A percentile compares a stretch with the other conserved stretches of the same genome.
phyloP scores from a whole-genome alignment of 768 basidiomycete species.

The Mycena haematopus region DNA sequence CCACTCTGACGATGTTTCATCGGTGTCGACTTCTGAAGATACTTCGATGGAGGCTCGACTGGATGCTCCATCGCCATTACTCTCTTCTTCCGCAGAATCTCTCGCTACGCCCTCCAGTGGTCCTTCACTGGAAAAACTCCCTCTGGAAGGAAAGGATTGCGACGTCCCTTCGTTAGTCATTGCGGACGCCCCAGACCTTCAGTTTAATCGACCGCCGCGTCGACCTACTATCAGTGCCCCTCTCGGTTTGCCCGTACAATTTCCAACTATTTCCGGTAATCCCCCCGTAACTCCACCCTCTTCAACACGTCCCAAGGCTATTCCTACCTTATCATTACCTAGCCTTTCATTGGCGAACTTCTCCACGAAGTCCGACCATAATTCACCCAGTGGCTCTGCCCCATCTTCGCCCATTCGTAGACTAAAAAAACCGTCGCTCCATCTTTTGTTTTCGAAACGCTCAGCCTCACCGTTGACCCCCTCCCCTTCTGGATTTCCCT shows the following conservation, averaged over 20 bases:
- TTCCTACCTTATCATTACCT: constrained; percentile 31
- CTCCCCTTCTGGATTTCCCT: constrained; percentile 35
- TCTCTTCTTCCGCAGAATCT: constrained; percentile 32
- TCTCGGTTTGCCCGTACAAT: constrained; percentile 22
- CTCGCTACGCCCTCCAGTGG: constrained; percentile 30
- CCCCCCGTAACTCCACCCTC: constrained; percentile 24
- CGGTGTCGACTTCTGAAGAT: constrained; percentile 28
- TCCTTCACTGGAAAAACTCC: constrained; percentile 21
- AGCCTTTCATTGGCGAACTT: constrained; percentile 22
- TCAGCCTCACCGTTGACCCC: constrained; percentile 55
- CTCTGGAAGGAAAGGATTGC: constrained; percentile 20
- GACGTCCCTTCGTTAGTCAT: constrained; percentile 17
- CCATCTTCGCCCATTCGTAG: constrained; percentile 43
- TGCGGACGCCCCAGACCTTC: constrained; percentile 18
- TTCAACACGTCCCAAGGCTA: constrained; percentile 27
- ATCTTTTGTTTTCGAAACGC: constrained; percentile 70
- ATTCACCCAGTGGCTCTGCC: constrained; percentile 37
- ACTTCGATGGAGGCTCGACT: constrained; percentile 23
- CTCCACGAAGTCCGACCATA: constrained; percentile 23
- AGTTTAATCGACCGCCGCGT: constrained; percentile 13
- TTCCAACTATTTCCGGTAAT: constrained; percentile 21
- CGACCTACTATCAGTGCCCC: constrained; percentile 13
- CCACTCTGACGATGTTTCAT: constrained; percentile 27
- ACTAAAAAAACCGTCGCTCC: constrained; percentile 72
- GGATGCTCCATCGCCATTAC: constrained; percentile 30